phyloP scores from a whole-genome alignment of 2,329 filamentous ascomycete species.

The Colletotrichum zoysiae region DNA sequence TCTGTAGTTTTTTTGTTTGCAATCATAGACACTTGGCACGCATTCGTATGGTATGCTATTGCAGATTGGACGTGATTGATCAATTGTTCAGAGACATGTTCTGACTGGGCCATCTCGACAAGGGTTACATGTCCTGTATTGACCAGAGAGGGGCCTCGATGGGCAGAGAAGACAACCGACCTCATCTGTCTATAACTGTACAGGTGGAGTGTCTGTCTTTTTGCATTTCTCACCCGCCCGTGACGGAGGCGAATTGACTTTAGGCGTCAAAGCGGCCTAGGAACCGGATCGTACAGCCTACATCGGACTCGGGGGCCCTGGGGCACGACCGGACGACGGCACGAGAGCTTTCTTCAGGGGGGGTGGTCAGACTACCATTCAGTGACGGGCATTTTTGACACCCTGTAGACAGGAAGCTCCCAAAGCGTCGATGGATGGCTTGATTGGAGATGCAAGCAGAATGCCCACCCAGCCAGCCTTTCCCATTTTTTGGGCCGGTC shows the following conservation, averaged over 20 bases:
- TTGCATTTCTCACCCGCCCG: no score
- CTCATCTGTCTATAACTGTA: no score
- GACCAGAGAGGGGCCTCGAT: no score
- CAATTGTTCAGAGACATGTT: no score
- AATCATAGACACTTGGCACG: constrained; percentile 40
- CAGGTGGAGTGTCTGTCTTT: no score
- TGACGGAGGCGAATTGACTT: constrained; percentile 17
- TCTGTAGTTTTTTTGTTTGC: constrained; percentile 43
- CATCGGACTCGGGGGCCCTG: no score
- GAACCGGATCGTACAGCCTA: constrained; percentile 9
- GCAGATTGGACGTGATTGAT: background rate
- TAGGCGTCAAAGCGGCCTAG: constrained; percentile 25
- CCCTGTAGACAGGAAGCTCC: constrained; percentile 18
- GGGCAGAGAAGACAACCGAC: no score
- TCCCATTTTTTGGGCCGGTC: background rate
- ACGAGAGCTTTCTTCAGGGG: no score
- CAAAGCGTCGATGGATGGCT: background rate
- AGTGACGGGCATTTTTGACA: constrained; percentile 36
- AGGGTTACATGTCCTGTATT: no score
- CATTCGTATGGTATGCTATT: no score
- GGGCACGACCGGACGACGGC: no score
- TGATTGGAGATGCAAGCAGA: no score
- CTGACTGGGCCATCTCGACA: background rate
- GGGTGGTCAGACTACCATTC: background rate
- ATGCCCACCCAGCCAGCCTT: background rate